phyloP scores from a whole-genome alignment of 257 asterid genomes.

The Cinchona pubescens region DNA sequence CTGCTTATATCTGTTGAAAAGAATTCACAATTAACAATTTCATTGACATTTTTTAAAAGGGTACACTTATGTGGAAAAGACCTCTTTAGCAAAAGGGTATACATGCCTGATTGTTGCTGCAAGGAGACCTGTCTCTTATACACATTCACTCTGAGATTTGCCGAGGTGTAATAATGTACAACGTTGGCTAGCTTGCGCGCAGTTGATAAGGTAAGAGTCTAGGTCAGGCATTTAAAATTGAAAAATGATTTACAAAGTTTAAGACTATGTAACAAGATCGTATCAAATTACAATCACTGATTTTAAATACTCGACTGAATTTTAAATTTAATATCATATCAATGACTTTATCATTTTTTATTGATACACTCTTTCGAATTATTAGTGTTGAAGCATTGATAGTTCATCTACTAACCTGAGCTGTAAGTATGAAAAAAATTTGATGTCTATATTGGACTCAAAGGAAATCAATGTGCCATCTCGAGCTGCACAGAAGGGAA shows the following conservation, averaged over 20 bases:
- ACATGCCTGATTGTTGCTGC: background rate
- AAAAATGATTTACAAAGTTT: too few relatives aligned
- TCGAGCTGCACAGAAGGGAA: background rate
- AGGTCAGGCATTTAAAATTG: background rate
- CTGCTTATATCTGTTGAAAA: background rate
- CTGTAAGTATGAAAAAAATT: background rate
- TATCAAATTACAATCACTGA: too few relatives aligned
- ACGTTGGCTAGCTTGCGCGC: background rate
- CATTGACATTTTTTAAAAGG: background rate
- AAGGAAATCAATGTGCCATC: background rate
- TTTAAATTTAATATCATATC: too few relatives aligned
- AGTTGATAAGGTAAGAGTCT: constrained; percentile 3
- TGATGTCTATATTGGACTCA: background rate
- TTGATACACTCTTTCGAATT: too few relatives aligned
- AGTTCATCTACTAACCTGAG: background rate
- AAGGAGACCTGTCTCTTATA: too few relatives aligned
- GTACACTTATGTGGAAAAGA: background rate
- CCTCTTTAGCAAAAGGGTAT: too few relatives aligned
- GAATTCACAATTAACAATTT: background rate
- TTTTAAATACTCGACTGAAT: too few relatives aligned
- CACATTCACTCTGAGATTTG: background rate
- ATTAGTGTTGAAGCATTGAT: background rate
- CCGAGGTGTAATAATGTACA: background rate
- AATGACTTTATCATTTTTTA: too few relatives aligned
- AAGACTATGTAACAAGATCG: too few relatives aligned